These are phyloP conservation scores for Funneliformis mosseae DNA, from an alignment of 192 early-diverging fungal species.

Conservation along the genomic window DNA sequence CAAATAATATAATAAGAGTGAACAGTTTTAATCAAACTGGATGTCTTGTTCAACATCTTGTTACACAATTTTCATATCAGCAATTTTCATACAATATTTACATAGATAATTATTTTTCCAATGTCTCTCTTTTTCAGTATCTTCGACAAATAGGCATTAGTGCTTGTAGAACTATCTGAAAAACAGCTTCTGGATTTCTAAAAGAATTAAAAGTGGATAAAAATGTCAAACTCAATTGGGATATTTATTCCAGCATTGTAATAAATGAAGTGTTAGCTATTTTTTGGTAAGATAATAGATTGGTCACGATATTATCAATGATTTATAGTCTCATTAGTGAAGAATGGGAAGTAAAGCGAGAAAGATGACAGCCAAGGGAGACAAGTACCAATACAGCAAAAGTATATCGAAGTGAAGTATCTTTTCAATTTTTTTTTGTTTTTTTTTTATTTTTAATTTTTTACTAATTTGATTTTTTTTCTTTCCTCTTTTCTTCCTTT, in stretches of 20 bases:
- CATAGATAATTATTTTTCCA: neutral
- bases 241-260: slow-evolving; percentile 12
- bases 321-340: slow-evolving; percentile 22
- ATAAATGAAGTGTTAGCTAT: slow-evolving; percentile 26
- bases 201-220: slow-evolving; percentile 15
- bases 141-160: neutral
- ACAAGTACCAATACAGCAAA: neutral
- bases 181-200: slow-evolving; percentile 14
- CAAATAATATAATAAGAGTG: too few species aligned
- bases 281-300: slow-evolving; percentile 36
- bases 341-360: neutral
- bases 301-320: slow-evolving; percentile 35
- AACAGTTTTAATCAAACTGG: too few species aligned
- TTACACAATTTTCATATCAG: neutral
- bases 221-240: slow-evolving; percentile 25
- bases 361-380: neutral
- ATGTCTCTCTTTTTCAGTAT: slow-evolving; percentile 33
- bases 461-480: too few species aligned
- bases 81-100: neutral
- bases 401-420: too few species aligned
- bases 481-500: too few species aligned
- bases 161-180: slow-evolving; percentile 19
- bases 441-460: too few species aligned
- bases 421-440: too few species aligned
- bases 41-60: neutral